Evolutionary conservation across 1,284 basidiomycete genomes (phyloP), one percentile per base, ranked within the genome.

Genomic region (Microbotryomycetes sp.): DNA sequence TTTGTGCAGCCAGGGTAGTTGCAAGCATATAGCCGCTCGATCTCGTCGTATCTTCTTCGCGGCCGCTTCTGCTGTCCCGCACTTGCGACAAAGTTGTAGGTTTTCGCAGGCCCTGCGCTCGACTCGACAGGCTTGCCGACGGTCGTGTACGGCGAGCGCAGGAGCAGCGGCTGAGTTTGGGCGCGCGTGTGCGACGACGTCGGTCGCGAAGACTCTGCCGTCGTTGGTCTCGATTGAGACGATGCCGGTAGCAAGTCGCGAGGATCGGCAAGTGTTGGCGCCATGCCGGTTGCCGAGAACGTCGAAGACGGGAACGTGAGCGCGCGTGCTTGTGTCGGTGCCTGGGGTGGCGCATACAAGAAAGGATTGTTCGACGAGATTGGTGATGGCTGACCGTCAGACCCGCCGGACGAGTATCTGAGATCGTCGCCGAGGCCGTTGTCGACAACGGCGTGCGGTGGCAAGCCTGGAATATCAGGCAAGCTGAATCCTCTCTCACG

Each of bases 1-100:
- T 93, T 93, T 46, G 82, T 80, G 75, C 90, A 93, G 51, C 87
- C 86, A 1, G 84, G 84, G 81, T 85, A 92, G 67, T 78, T 79
- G 79, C 90, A 93, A 61, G 83, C 81, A 75, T 93, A 93, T 50
- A 92, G 78, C n/a, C 91, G 82, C 77, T 93, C 91, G 64, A 93
- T 92, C 80, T 91, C 89, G 73, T 91, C 89, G 75, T 88, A 90
- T 57, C 88, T 80, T 67, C 89, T 79, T 21, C 89, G 80, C 21
- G 89, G 88, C 52, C 89, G 82, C 77, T 91, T 91, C 29, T 83
- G 78, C 70, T 88, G 88, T 23, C 88, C 88, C 6, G 86, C 85
- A 16, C 88, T 77, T 29, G 85, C 80, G 46, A 90, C 85, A 68
- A 90, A 90, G 4, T 86, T 85, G 73, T 89, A 90, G 28, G 45